phyloP scores from a whole-genome alignment of 2,329 filamentous ascomycete genomes.

The Alternaria sp. region DNA sequence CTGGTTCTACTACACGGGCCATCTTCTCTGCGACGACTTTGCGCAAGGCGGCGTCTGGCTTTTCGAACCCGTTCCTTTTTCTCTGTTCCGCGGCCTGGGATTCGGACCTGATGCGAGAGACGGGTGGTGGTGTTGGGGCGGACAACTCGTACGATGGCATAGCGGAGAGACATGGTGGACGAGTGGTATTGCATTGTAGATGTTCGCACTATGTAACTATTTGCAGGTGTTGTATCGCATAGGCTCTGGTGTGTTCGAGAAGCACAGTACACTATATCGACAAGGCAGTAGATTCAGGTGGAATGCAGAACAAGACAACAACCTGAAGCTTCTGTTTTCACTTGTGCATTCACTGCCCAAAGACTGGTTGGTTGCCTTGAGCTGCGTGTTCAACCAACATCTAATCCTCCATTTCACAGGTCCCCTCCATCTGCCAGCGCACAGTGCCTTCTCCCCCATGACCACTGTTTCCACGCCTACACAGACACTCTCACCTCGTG shows the following conservation, averaged over 20 bases:
- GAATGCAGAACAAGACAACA: not conserved
- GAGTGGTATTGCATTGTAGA: constrained; percentile 59
- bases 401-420: not conserved
- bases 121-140: constrained; percentile 72
- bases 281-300: not conserved
- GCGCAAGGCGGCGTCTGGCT: constrained; percentile 77
- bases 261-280: not conserved
- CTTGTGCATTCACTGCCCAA: not conserved
- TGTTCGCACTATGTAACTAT: not conserved
- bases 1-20: constrained; percentile 75
- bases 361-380: not conserved
- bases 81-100: constrained; percentile 71
- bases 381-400: not conserved
- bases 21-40: constrained; percentile 78
- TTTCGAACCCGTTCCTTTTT: constrained; percentile 82
- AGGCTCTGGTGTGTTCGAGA: not conserved
- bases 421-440: not conserved
- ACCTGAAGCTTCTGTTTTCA: not conserved
- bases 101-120: constrained; percentile 66
- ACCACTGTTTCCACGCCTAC: not conserved
- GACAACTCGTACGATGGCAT: constrained; percentile 66
- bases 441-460: not conserved
- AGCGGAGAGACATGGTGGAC: constrained; percentile 70
- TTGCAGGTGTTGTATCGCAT: not conserved
- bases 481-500: not conserved